Evolutionary conservation across 2,329 filamentous ascomycete genomes (phyloP).

Genomic region (Fusarium succisae): DNA sequence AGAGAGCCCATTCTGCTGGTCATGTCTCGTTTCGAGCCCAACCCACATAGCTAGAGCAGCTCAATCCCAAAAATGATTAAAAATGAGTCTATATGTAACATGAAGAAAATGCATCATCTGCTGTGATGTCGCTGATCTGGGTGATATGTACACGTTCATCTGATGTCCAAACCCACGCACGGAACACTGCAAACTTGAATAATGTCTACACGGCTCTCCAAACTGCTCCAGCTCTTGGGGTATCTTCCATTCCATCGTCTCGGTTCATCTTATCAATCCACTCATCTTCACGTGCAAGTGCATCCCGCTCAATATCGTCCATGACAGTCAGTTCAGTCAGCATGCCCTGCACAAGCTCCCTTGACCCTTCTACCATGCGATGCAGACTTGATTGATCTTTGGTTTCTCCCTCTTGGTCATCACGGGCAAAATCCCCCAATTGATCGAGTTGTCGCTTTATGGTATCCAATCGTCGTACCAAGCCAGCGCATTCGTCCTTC

Average conservation of each 20-base stretch:
- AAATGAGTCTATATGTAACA: slow-evolving; percentile 21
- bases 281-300: slow-evolving; percentile 62
- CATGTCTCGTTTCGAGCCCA: neutral
- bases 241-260: slow-evolving; percentile 50
- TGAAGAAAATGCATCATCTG: slow-evolving; percentile 16
- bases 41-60: slow-evolving; percentile 8
- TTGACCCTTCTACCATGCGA: slow-evolving; percentile 58
- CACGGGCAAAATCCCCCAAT: slow-evolving; percentile 49
- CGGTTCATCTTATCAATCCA: slow-evolving; percentile 68
- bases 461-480: slow-evolving; percentile 64
- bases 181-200: neutral
- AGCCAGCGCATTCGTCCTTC: slow-evolving; percentile 65
- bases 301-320: slow-evolving; percentile 68
- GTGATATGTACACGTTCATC: neutral
- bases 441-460: slow-evolving; percentile 61
- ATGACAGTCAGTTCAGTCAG: slow-evolving; percentile 69
- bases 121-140: slow-evolving; percentile 16
- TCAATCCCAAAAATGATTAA: slow-evolving; percentile 1
- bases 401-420: slow-evolving; percentile 4
- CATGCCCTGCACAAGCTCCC: slow-evolving; percentile 65
- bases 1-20: neutral
- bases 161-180: neutral
- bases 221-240: slow-evolving; percentile 56
- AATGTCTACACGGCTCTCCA: slow-evolving; percentile 53
- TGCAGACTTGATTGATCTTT: slow-evolving; percentile 52